These are phyloP conservation scores for Diaporthe sp. DNA, from an alignment of 2,329 filamentous ascomycete species.

Conservation along the genomic window DNA sequence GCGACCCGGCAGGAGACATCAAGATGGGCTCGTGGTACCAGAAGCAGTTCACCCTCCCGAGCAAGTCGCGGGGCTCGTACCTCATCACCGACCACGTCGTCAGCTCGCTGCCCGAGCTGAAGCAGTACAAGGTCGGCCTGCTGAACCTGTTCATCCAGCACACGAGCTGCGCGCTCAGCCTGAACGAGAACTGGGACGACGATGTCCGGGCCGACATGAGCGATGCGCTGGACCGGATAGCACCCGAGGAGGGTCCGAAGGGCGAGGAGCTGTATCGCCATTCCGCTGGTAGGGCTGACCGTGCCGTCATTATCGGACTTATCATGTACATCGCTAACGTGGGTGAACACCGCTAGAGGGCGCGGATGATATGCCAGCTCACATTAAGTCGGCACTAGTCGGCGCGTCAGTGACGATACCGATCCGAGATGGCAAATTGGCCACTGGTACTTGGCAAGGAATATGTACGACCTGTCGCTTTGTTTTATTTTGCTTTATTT, in stretches of 20 bases:
- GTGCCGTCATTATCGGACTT: background rate
- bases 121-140: slow-evolving; percentile 85
- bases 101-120: slow-evolving; percentile 81
- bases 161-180: slow-evolving; percentile 87
- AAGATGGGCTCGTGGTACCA: slow-evolving; percentile 83
- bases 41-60: slow-evolving; percentile 84
- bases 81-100: slow-evolving; percentile 85
- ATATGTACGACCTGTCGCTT: slow-evolving; percentile 58
- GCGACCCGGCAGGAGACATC: slow-evolving; percentile 36
- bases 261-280: slow-evolving; percentile 85
- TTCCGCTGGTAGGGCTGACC: slow-evolving; percentile 40
- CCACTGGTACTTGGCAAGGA: slow-evolving; percentile 82
- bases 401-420: slow-evolving; percentile 92
- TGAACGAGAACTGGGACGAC: slow-evolving; percentile 92
- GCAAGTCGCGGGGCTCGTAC: slow-evolving; percentile 85
- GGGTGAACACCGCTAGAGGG: slow-evolving; percentile 72
- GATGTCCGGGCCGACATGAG: slow-evolving; percentile 95
- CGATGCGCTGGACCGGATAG: slow-evolving; percentile 91
- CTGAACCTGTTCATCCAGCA: slow-evolving; percentile 95
- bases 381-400: slow-evolving; percentile 91
- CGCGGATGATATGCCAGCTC: slow-evolving; percentile 93
- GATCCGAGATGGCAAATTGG: slow-evolving; percentile 86
- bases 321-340: background rate
- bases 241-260: slow-evolving; percentile 79
- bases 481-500: background rate